These are phyloP conservation scores for Gyromitra esculenta DNA, from an alignment of 2,329 filamentous ascomycete species.

Conservation along the genomic window DNA sequence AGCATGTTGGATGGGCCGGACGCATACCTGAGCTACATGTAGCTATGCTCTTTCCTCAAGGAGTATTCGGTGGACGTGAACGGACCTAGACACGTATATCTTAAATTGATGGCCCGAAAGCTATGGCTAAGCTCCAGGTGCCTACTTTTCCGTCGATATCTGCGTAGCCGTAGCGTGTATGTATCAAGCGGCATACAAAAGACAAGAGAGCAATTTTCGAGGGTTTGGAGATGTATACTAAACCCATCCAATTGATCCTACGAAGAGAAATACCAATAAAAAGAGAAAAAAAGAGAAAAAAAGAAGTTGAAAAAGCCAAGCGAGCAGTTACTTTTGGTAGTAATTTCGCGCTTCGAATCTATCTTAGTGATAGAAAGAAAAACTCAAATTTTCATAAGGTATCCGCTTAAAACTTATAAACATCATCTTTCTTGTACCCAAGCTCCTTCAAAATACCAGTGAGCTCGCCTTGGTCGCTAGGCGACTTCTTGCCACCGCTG, in stretches of 20 bases:
- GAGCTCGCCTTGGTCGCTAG: constrained; percentile 93
- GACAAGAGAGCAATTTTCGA: no score
- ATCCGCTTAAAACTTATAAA: constrained; percentile 83
- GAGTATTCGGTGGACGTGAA: no score
- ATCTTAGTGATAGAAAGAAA: background rate
- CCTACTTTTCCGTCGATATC: no score
- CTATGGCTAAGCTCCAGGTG: no score
- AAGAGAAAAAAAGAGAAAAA: background rate
- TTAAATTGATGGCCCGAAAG: no score
- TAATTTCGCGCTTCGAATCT: background rate
- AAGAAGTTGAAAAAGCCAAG: background rate
- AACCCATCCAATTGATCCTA: background rate
- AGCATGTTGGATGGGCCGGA: no score
- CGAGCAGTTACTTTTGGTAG: background rate
- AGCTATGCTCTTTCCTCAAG: no score
- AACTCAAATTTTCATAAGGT: background rate
- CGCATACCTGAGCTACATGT: no score
- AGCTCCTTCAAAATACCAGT: constrained; percentile 82
- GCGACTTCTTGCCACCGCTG: constrained; percentile 87
- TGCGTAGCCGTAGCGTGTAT: no score
- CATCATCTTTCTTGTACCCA: constrained; percentile 86
- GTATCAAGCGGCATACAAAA: no score
- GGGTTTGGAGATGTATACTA: no score
- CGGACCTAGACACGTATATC: no score
- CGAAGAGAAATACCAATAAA: background rate